A percentile compares a stretch with the other conserved stretches of the same genome.
Evolutionary conservation across 345 rosid genomes (phyloP).

Genomic region (Heritiera littoralis): DNA sequence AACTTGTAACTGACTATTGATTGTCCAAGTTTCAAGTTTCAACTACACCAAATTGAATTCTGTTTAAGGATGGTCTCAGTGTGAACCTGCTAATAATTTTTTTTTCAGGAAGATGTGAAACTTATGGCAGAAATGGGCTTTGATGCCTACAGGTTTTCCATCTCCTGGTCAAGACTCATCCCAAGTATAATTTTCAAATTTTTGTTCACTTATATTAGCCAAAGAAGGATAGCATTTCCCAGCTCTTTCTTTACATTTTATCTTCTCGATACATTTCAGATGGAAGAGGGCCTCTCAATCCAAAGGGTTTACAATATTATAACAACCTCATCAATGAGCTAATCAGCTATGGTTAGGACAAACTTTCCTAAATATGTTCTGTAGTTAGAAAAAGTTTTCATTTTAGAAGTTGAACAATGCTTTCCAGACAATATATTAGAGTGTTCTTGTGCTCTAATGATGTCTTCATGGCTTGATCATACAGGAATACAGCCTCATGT

Average conservation of each 20-base stretch:
- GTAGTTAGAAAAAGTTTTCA: not conserved
- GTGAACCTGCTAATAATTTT: not conserved
- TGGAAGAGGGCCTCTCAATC: slow-evolving; percentile 6
- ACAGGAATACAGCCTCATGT: slow-evolving; percentile 68
- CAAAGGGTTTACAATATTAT: not conserved
- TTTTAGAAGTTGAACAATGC: not conserved
- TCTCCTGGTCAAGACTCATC: slow-evolving; percentile 24
- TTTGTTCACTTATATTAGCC: not conserved
- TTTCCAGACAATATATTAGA: not conserved
- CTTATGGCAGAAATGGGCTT: slow-evolving; percentile 20
- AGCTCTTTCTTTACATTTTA: not conserved
- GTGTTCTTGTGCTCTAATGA: not conserved
- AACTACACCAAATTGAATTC: not conserved
- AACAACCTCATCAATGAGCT: slow-evolving; percentile 10
- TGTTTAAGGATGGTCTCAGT: not conserved
- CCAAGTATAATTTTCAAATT: slow-evolving; percentile 8
- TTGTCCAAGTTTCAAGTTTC: not conserved
- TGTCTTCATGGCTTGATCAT: not conserved
- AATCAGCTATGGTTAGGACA: slow-evolving; percentile 41
- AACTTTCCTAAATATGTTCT: not conserved
- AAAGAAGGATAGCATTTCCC: not conserved
- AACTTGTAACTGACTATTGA: not conserved
- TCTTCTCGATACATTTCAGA: not conserved
- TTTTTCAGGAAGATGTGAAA: slow-evolving; percentile 19
- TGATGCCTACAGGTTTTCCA: slow-evolving; percentile 22